Evolutionary conservation across 2,329 filamentous ascomycete genomes (phyloP), one percentile per base, ranked within the genome.

Genomic region (Neurospora sp.): DNA sequence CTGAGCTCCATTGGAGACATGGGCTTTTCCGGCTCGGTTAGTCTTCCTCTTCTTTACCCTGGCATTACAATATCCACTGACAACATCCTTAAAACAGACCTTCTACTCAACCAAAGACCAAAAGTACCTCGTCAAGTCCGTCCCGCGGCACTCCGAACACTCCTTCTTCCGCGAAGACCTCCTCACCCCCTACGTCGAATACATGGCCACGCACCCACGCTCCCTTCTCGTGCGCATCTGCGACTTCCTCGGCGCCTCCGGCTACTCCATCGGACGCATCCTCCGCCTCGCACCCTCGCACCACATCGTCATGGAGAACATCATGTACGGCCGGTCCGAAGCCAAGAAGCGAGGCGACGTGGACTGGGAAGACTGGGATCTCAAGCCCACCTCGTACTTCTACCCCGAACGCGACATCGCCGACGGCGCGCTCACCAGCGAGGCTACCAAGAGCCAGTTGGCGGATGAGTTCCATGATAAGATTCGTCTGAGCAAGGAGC

Each of bases 291-390:
- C 89, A 0, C 90, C 91, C 0, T 87, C 87, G 0, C 90, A 92
- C 73, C 90, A 93, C 76, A 90, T 93, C 71, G 83, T 93, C 75
- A 93, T 93, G 91, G 91, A 93, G 77, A 93, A 93, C 76, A 82
- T 92, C 2, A 81, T 92, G 33, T 87, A 86, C 72, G 90, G 90
- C 1, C 84, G 87, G 72, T 81, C 82, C 15, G 79, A 81, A 77
- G 79, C 66, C 76, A 80, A 69, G 77, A 82, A 66, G 67, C 67
- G 72, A 1, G 73, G 74, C 0, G 73, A 76, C 38, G 72, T 72
- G 1, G 79, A 82, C 19, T 93, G 90, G 90, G 88, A 93, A 76
- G 88, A 86, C 1, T 93, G 89, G 79, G 91, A 93, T 71, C 84
- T 93, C 67, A 93, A 93, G 76, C 91, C 91, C 0, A 87, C 85